phyloP scores from a whole-genome alignment of 2,329 filamentous ascomycete genomes.

The Neonectria magnoliae region DNA sequence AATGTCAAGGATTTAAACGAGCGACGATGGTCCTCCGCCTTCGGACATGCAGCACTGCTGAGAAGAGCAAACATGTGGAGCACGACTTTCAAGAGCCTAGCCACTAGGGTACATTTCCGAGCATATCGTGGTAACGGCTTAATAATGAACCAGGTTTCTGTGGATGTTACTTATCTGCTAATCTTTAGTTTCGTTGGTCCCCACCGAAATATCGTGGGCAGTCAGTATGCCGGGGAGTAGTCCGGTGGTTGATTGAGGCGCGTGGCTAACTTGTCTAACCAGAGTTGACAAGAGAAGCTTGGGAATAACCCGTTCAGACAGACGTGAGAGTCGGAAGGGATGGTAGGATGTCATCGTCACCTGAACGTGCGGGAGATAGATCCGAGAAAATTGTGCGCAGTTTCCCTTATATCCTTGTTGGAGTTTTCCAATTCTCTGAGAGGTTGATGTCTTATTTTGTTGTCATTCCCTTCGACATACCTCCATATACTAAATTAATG shows the following conservation, averaged over 20 bases:
- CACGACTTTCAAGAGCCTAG: neutral
- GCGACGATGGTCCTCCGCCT: constrained; percentile 8
- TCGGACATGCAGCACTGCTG: constrained; percentile 12
- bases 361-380: no score
- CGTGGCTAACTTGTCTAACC: neutral
- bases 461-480: no score
- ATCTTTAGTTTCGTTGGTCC: neutral
- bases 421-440: no score
- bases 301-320: neutral
- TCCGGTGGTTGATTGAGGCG: neutral
- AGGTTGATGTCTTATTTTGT: no score
- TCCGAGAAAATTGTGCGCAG: no score
- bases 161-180: constrained; percentile 6
- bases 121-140: constrained; percentile 12
- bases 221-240: neutral
- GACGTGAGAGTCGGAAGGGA: no score
- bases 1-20: constrained; percentile 26
- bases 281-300: neutral
- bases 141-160: constrained; percentile 10
- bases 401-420: no score
- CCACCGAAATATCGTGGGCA: neutral
- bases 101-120: constrained; percentile 26
- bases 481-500: no score
- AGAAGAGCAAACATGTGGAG: constrained; percentile 14
- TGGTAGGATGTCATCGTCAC: no score